Conservation (phyloP, 306 rosid genomes). For the Echinosophora koreensis region DNA sequence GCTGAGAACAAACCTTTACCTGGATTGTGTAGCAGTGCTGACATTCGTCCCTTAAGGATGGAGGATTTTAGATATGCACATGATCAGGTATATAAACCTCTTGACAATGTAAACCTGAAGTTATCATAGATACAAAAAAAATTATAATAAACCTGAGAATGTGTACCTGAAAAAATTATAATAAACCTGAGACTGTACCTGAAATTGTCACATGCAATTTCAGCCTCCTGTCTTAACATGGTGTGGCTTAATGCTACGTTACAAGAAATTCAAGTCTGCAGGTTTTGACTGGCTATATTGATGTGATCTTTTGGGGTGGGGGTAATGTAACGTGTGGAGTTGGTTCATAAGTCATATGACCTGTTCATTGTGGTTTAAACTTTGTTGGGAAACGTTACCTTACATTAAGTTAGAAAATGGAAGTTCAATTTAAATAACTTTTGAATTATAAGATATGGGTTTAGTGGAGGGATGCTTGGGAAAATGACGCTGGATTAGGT, state of each 20-base stretch:
- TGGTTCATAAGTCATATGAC: neutral
- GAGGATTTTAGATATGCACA: conserved; percentile 91
- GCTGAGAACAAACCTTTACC: conserved; percentile 83
- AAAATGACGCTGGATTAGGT: neutral
- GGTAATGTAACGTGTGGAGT: neutral
- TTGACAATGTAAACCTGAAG: too few species aligned
- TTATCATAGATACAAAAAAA: neutral
- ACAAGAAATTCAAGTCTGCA: too few species aligned
- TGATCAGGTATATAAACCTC: conserved; percentile 72
- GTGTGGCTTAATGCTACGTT: too few species aligned
- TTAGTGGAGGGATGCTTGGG: neutral
- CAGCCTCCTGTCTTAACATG: neutral
- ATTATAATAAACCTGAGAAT: too few species aligned
- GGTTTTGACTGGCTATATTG: neutral
- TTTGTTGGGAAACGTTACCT: neutral
- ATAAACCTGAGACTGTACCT: too few species aligned
- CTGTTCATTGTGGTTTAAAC: neutral
- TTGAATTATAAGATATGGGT: neutral
- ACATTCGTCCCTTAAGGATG: conserved; percentile 81
- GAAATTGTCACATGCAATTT: neutral
- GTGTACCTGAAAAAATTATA: neutral
- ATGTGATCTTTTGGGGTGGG: neutral
- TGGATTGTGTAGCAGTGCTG: conserved; percentile 69
- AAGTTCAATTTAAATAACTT: neutral
- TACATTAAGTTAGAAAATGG: neutral